Conservation (phyloP, 2,329 filamentous ascomycete genomes). For the Arthrocladium fulminans region DNA sequence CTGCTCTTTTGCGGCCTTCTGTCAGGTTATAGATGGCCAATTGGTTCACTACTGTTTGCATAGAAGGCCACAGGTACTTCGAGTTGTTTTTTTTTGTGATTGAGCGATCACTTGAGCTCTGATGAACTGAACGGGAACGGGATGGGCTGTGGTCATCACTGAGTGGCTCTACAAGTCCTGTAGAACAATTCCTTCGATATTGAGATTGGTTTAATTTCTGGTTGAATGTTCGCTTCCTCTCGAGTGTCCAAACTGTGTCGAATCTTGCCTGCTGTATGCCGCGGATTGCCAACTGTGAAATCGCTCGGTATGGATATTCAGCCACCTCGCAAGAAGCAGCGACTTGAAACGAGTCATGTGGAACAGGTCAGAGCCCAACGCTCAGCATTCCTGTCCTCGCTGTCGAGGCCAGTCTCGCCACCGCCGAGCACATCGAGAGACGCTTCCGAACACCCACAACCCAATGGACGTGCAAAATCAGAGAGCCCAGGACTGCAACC, state of each 20-base stretch:
- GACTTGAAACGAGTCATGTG: not conserved
- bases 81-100: too few species aligned
- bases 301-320: not conserved
- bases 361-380: constrained; percentile 1
- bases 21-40: too few species aligned
- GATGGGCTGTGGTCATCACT: too few species aligned
- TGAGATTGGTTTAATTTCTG: constrained; percentile 52
- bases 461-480: not conserved
- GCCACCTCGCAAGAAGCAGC: constrained; percentile 1
- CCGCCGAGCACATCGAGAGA: not conserved
- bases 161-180: too few species aligned
- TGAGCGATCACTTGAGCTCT: too few species aligned
- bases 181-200: constrained; percentile 48
- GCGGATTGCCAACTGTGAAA: not conserved
- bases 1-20: too few species aligned
- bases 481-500: not conserved
- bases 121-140: too few species aligned
- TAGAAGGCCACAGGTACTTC: too few species aligned
- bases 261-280: not conserved
- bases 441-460: not conserved
- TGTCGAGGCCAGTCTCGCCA: constrained; percentile 4
- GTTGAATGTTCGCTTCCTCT: too few species aligned
- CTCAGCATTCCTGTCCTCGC: constrained; percentile 4
- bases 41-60: too few species aligned
- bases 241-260: not conserved